Base-by-base conservation (phyloP, 2,329 filamentous ascomycete species). In the Paecilomyces dactylethromorphus region DNA sequence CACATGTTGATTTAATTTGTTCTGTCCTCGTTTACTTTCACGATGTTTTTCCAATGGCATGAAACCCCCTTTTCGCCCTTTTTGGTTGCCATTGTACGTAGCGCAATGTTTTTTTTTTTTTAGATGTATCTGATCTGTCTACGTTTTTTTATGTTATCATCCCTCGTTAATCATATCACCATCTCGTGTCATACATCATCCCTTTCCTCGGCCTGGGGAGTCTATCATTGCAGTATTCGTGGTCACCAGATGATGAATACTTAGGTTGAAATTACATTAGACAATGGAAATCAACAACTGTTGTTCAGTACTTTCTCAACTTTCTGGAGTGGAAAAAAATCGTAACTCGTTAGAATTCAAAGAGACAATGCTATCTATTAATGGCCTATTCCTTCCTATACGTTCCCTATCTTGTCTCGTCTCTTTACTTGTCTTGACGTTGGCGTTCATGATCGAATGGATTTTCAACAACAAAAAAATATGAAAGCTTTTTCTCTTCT, bases 1-100 rank as follows among this genome's bases (percentile, higher is more conserved):
- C 53, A 61, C 52, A 33, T 22, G 49, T 29, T 58, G 45, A 18
- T 62, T 12, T 51, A 3, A 10, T 55, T 62, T 24, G 33, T 21
- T 21, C 45, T 53, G n/a, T 55, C 22, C 22, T 13, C 11, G 4
- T 31, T 31, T 22, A 12, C 3, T 53, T 11, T 31, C 11, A 53
- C 12, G 51, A 53, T 32, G 18, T 7, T 55, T 29, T 52, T 52
- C 13, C 22, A n/a, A 56, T 24, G 21, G 33, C 54, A 13, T 39
- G 33, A 45, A 21, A 11, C 39, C 15, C 15, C 24, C 15, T 24
- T 24, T 26, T 6, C 33, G 26, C 29, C 22, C 12, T 56, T 35
- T 49, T 24, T 31, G 50, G 21, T 24, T 12, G 7, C 21, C 10
- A 26, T 24, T 52, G 56, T 31, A 22, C 31, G 45, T 29, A 51